phyloP scores from a whole-genome alignment of 2,329 filamentous ascomycete species.

The Penicillium sp. region DNA sequence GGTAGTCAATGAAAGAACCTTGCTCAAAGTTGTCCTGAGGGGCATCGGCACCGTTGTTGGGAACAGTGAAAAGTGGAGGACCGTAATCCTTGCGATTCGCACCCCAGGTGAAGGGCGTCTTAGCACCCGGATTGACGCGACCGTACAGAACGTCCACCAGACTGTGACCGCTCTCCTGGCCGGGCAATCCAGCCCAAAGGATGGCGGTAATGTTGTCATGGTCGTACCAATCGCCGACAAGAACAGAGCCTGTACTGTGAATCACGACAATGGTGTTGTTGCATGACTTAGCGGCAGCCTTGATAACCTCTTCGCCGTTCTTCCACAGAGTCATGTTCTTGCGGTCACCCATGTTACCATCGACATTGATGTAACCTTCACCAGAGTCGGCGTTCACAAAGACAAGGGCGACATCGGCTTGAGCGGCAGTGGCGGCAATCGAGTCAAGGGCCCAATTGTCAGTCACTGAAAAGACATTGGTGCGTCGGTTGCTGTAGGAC shows the following conservation, averaged over 20 bases:
- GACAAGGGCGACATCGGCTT: conserved; percentile 61
- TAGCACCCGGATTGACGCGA: conserved; percentile 58
- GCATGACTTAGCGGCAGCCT: conserved; percentile 71
- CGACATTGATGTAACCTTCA: conserved; percentile 80
- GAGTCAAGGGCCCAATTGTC: conserved; percentile 55
- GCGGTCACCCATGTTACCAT: conserved; percentile 80
- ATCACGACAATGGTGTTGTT: conserved; percentile 91
- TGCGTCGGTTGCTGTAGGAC: conserved; percentile 51
- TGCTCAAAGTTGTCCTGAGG: conserved; percentile 60
- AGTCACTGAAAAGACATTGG: conserved; percentile 59
- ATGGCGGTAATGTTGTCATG: conserved; percentile 70
- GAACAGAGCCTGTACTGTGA: conserved; percentile 76
- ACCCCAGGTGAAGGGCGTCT: conserved; percentile 61
- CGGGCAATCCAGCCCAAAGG: conserved; percentile 70
- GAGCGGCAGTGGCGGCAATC: conserved; percentile 50
- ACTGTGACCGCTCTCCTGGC: conserved; percentile 71
- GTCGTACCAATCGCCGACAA: conserved; percentile 61
- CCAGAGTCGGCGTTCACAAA: conserved; percentile 86
- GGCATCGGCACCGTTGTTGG: conserved; percentile 54
- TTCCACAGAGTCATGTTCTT: conserved; percentile 91
- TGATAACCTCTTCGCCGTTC: conserved; percentile 73
- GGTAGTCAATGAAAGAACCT: conserved; percentile 57
- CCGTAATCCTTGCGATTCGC: conserved; percentile 53
- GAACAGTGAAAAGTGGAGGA: conserved; percentile 53
- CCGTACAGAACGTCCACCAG: conserved; percentile 73